These are phyloP conservation scores for Penicillium ochrochloron DNA, from an alignment of 495 filamentous ascomycete species.

Conservation along the genomic window DNA sequence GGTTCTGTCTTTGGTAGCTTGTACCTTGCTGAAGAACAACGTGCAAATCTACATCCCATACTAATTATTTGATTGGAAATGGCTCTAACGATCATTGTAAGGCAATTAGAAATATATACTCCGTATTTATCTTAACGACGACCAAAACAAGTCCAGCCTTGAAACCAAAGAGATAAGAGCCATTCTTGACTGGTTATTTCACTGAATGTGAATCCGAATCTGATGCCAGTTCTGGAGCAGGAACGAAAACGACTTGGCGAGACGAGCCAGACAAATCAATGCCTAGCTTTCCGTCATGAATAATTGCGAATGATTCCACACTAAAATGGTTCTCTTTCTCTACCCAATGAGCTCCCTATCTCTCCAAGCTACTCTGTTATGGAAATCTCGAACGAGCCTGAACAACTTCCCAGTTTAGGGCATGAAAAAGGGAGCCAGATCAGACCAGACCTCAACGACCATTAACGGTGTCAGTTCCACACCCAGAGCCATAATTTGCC, in stretches of 20 bases:
- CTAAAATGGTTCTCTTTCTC: background rate
- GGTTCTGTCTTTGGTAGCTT: background rate
- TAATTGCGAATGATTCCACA: background rate
- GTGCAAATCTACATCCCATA: background rate
- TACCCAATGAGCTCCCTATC: background rate
- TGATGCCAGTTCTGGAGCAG: background rate
- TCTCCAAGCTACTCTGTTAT: background rate
- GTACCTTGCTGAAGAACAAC: background rate
- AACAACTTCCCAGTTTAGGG: slow-evolving; percentile 1
- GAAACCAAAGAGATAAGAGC: background rate
- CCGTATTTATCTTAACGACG: too few relatives aligned
- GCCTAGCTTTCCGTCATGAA: slow-evolving; percentile 1
- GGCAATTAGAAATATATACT: too few relatives aligned
- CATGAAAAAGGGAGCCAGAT: background rate
- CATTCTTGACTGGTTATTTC: background rate
- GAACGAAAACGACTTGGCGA: slow-evolving; percentile 1
- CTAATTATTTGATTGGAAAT: too few relatives aligned
- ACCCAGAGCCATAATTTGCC: background rate
- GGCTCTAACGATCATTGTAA: too few relatives aligned
- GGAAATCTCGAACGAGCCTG: background rate
- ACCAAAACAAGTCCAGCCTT: background rate
- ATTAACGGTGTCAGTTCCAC: slow-evolving; percentile 6
- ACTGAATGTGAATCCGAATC: background rate
- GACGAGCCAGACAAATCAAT: background rate
- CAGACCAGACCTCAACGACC: background rate